Evolutionary conservation across 768 basidiomycete species (phyloP).

Genomic region (Phanerochaete carnosa): DNA sequence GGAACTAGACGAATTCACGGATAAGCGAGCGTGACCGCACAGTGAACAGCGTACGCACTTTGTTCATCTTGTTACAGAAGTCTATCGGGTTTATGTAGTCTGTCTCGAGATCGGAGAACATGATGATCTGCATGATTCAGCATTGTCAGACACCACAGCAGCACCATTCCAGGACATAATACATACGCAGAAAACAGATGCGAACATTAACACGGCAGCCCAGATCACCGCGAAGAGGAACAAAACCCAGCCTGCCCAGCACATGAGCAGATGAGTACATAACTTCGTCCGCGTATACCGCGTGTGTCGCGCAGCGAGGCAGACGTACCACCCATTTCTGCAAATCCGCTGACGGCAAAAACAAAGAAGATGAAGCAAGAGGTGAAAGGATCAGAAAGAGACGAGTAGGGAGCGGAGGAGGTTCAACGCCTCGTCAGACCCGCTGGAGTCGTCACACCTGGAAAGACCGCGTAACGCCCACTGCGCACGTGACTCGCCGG

Average conservation of each 20-base stretch:
- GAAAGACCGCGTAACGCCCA: not conserved
- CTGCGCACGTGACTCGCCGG: not conserved
- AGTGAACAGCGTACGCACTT: slow-evolving; percentile 48
- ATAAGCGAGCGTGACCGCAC: not conserved
- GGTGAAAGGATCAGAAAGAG: not conserved
- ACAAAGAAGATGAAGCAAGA: not conserved
- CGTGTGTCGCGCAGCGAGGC: not conserved
- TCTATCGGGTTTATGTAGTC: slow-evolving; percentile 99
- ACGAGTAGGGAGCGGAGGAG: not conserved
- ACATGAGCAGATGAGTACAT: not conserved
- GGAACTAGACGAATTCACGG: slow-evolving; percentile 58
- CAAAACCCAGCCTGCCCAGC: slow-evolving; percentile 70
- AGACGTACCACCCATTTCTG: slow-evolving; percentile 2
- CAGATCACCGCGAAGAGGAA: slow-evolving; percentile 96
- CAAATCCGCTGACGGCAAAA: not conserved
- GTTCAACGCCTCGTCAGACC: not conserved
- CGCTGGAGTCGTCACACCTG: not conserved
- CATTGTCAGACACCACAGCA: not conserved
- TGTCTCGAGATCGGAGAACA: slow-evolving; percentile 99
- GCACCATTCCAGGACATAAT: not conserved
- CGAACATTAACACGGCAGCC: slow-evolving; percentile 93
- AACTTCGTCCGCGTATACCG: not conserved
- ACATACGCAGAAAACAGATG: slow-evolving; percentile 99
- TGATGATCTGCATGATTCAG: slow-evolving; percentile 77
- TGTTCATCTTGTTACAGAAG: slow-evolving; percentile 98